Evolutionary conservation across 306 rosid genomes (phyloP), one percentile per base, ranked within the genome.

Genomic region (Hippophae tibetana): DNA sequence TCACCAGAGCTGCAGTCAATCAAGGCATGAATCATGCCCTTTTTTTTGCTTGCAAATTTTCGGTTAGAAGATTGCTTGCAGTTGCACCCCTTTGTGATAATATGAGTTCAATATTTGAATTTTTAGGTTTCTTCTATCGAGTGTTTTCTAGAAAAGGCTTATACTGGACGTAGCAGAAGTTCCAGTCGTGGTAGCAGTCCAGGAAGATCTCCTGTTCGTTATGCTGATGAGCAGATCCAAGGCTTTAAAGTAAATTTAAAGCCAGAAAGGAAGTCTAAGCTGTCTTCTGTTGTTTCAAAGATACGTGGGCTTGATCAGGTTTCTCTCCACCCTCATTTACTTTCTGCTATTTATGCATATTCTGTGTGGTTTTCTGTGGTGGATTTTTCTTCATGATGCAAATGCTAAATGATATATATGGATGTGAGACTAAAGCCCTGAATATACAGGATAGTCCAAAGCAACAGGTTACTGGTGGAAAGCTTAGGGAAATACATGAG

Each of bases 301-400:
- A 85, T 92, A 53, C 87, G 98, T 26, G 98, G 98, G 58, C 83
- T 92, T 75, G 98, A 92, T 84, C 86, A 83, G 98, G 98, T 92
- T 69, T 66, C 63, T 66, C 54, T 57, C 57, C 42, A 18, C 64
- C 67, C 42, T 57, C 6, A 41, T 69, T 12, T 13, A 23, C 45
- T 57, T 8, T 56, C 47, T 72, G 27, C 57, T 46, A 8, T 31
- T 23, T n/a, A 9, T 48, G 7, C 11, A 0, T 9, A 6, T n/a
- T 3, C 5, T 52, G 25, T 52, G 41, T 46, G 41, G 52, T 27
- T 64, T 56, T 50, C 42, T 64, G 13, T 64, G 64, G 13, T n/a
- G 45, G 48, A 63, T 51, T 60, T 41, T 26, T 57, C 43, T 44
- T 53, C 7, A 47, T 63, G 66, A 46, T 11, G 31, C 25, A 42